Evolutionary conservation across 805 yeast species (phyloP).

Genomic region (Starmera amethionina): DNA sequence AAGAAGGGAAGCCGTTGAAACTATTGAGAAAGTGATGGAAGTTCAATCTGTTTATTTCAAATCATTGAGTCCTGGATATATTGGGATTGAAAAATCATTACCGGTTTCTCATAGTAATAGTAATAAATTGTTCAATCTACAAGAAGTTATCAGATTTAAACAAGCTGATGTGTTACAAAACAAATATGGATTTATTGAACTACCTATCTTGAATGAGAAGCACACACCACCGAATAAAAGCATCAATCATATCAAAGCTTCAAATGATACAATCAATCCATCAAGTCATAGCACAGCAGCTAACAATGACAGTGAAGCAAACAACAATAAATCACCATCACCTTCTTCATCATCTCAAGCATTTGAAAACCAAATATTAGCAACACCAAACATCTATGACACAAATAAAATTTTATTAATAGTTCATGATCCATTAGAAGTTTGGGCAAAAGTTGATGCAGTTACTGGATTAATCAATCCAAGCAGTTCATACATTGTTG

Average conservation of each 20-base stretch:
- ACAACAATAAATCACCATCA: constrained; percentile 1
- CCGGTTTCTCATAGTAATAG: constrained; percentile 26
- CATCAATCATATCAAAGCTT: too few species aligned
- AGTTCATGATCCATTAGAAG: constrained; percentile 85
- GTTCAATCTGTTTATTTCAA: constrained; percentile 85
- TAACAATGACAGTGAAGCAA: too few species aligned
- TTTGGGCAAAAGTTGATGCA: constrained; percentile 84
- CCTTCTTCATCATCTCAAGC: constrained; percentile 27
- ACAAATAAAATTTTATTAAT: constrained; percentile 56
- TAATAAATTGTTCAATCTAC: constrained; percentile 34
- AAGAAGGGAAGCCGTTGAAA: constrained; percentile 65
- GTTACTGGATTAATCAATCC: constrained; percentile 70
- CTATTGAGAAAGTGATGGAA: constrained; percentile 70
- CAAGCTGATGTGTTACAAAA: constrained; percentile 52
- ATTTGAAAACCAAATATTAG: constrained; percentile 55
- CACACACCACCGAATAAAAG: too few species aligned
- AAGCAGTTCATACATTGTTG: constrained; percentile 62
- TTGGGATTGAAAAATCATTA: constrained; percentile 26
- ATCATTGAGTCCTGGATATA: constrained; percentile 61
- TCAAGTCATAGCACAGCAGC: too few species aligned
- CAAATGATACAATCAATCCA: too few species aligned
- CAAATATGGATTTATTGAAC: constrained; percentile 46
- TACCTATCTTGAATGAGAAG: constrained; percentile 49
- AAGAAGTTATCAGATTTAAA: constrained; percentile 65
- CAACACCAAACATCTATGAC: constrained; percentile 61